These are phyloP conservation scores for Kuraishia hungarica DNA, from an alignment of 805 yeast genomes.

Conservation along the genomic window DNA sequence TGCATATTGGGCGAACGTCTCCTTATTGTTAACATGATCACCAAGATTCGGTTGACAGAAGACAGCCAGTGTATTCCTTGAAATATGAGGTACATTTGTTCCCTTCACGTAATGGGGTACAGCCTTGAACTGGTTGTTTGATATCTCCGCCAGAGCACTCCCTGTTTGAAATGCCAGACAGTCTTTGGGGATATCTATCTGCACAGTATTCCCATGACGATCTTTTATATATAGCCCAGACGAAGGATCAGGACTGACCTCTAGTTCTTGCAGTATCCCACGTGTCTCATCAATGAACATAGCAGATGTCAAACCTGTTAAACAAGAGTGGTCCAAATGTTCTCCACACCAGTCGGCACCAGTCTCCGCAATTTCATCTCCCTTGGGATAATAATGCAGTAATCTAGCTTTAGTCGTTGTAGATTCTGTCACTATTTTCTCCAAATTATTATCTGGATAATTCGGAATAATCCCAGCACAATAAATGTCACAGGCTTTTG, in stretches of 20 bases:
- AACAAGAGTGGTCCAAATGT: constrained; percentile 51
- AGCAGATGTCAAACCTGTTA: constrained; percentile 52
- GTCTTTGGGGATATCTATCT: constrained; percentile 45
- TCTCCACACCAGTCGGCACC: constrained; percentile 49
- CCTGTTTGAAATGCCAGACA: constrained; percentile 59
- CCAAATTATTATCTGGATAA: constrained; percentile 29
- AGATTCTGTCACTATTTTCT: constrained; percentile 36
- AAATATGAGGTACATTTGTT: constrained; percentile 22
- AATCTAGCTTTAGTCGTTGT: constrained; percentile 51
- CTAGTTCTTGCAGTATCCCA: constrained; percentile 1
- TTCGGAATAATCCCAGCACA: constrained; percentile 19
- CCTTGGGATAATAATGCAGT: constrained; percentile 41
- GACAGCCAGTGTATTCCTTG: constrained; percentile 51
- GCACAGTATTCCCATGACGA: constrained; percentile 32
- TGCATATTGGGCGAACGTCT: constrained; percentile 43
- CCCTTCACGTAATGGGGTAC: constrained; percentile 52
- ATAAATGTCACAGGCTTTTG: constrained; percentile 44
- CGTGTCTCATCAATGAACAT: constrained; percentile 32
- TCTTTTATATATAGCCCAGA: constrained; percentile 44
- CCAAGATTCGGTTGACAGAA: constrained; percentile 53
- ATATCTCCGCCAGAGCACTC: constrained; percentile 42
- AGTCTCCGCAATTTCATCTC: constrained; percentile 2
- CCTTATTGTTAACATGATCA: constrained; percentile 32
- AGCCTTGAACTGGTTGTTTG: constrained; percentile 40
- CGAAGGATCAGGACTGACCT: constrained; percentile 28